A percentile compares a stretch with the other conserved stretches of the same genome.
phyloP scores from a whole-genome alignment of 306 rosid genomes.

The Prunus kanzakura region DNA sequence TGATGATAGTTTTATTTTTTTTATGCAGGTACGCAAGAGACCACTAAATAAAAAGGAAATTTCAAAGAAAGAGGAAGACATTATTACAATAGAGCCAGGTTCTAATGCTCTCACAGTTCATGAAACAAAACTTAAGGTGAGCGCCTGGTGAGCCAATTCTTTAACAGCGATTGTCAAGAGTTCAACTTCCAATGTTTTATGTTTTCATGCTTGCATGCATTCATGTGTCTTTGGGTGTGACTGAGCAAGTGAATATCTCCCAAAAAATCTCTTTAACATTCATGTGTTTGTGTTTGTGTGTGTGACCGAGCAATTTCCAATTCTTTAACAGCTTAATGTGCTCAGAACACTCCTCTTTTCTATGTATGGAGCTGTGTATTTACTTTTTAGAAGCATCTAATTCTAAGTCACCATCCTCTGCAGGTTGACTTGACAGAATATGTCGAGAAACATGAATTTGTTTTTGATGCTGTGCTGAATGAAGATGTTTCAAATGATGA shows the following conservation, averaged over 20 bases:
- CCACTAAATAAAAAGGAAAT: conserved; percentile 75
- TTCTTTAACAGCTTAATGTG: no score
- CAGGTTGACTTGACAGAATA: conserved; percentile 86
- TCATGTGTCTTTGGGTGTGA: neutral
- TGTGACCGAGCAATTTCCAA: no score
- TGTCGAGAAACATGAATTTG: conserved; percentile 69
- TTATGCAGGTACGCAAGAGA: conserved; percentile 80
- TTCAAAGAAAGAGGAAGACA: conserved; percentile 76
- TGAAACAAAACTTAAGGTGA: conserved; percentile 82
- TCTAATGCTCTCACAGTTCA: conserved; percentile 77
- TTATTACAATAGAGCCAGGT: conserved; percentile 49
- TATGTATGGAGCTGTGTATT: no score
- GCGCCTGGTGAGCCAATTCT: conserved; percentile 16
- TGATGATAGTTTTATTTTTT: neutral
- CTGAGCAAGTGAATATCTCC: no score
- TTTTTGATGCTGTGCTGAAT: conserved; percentile 71
- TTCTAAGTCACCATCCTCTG: conserved; percentile 26
- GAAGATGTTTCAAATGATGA: conserved; percentile 76
- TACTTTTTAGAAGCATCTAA: neutral
- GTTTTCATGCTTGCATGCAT: neutral
- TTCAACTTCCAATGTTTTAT: neutral
- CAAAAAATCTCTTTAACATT: no score
- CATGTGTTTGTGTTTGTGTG: no score
- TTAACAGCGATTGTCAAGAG: conserved; percentile 4
- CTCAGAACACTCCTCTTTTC: no score